phyloP scores from a whole-genome alignment of 2,329 filamentous ascomycete genomes.

The Colletotrichum sp. region DNA sequence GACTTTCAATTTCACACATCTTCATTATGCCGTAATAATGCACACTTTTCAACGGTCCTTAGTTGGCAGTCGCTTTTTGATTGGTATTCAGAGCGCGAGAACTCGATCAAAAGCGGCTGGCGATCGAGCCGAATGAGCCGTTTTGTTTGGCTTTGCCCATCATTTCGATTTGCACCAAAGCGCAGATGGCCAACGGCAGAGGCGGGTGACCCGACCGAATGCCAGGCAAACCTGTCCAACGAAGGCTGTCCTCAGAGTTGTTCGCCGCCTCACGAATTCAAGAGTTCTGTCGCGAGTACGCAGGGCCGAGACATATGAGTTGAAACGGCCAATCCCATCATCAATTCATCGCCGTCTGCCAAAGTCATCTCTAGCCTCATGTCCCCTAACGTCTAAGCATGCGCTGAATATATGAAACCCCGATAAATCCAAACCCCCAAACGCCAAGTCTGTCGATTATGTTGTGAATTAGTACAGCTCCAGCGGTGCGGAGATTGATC shows the following conservation, averaged over 20 bases:
- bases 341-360: neutral
- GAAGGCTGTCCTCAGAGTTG: neutral
- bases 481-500: neutral
- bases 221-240: neutral
- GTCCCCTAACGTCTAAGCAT: accelerated
- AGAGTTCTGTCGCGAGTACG: neutral
- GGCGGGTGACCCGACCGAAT: neutral
- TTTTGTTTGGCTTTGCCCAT: no score
- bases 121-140: no score
- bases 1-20: no score
- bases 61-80: no score
- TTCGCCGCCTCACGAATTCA: neutral
- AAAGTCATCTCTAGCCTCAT: neutral
- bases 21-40: no score
- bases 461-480: neutral
- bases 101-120: no score
- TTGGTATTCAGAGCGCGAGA: no score
- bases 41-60: no score
- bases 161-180: neutral
- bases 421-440: neutral
- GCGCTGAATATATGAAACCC: neutral
- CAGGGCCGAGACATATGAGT: neutral
- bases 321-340: neutral
- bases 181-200: neutral
- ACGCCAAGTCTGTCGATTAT: neutral